Conservation (phyloP, 257 asterid species). For the Rehmannia glutinosa region DNA sequence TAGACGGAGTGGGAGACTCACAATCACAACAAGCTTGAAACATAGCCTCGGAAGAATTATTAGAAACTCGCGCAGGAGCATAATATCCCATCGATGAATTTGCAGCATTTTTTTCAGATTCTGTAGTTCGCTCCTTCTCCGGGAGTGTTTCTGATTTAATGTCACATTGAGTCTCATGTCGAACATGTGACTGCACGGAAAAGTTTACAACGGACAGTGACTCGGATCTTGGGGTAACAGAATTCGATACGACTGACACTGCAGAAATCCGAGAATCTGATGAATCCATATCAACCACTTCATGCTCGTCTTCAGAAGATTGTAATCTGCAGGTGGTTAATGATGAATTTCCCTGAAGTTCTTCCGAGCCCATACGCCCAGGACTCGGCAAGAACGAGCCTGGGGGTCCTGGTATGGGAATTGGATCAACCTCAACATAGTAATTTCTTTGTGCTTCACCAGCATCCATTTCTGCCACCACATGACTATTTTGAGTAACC, state of each 20-base stretch:
- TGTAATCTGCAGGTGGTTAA: slow-evolving; percentile 64
- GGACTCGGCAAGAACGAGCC: slow-evolving; percentile 96
- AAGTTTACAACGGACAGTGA: slow-evolving; percentile 35
- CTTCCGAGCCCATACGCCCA: slow-evolving; percentile 73
- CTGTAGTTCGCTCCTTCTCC: slow-evolving; percentile 18
- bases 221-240: slow-evolving; percentile 46
- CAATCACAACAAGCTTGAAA: slow-evolving; percentile 28
- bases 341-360: slow-evolving; percentile 73
- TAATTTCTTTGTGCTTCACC: slow-evolving; percentile 50
- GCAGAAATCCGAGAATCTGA: slow-evolving; percentile 76
- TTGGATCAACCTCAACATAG: slow-evolving; percentile 70
- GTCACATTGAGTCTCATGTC: slow-evolving; percentile 29
- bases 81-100: slow-evolving; percentile 18
- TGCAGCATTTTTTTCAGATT: slow-evolving; percentile 16
- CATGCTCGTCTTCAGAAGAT: slow-evolving; percentile 72
- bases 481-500: slow-evolving; percentile 20
- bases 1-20: slow-evolving; percentile 50
- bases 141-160: slow-evolving; percentile 8
- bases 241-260: slow-evolving; percentile 45
- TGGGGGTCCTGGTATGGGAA: slow-evolving; percentile 92
- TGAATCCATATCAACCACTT: slow-evolving; percentile 53
- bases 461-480: slow-evolving; percentile 34
- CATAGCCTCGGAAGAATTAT: slow-evolving; percentile 35
- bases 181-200: slow-evolving; percentile 27
- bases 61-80: slow-evolving; percentile 20